Conservation (phyloP, 192 early-diverging fungal genomes). For the Diversispora epigaea region DNA sequence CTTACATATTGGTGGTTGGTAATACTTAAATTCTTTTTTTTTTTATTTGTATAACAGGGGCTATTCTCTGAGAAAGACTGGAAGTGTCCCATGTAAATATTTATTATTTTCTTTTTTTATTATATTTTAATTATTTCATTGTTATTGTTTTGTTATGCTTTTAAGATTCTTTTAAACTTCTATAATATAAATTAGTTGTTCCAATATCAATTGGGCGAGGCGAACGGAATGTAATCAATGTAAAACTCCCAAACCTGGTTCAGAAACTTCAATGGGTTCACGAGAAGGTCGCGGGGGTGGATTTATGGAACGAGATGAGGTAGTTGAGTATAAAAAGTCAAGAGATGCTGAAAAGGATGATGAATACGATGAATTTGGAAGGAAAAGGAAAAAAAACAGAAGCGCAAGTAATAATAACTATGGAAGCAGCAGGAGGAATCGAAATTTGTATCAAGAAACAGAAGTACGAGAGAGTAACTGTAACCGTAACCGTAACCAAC, state of each 20-base stretch:
- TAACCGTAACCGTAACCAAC: not conserved
- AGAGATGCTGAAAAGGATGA: slow-evolving; percentile 35
- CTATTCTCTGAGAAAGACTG: slow-evolving; percentile 39
- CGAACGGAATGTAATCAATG: slow-evolving; percentile 39
- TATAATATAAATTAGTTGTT: slow-evolving; percentile 26
- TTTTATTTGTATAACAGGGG: slow-evolving; percentile 22
- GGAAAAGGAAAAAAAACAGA: slow-evolving; percentile 27
- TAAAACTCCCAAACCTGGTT: slow-evolving; percentile 35
- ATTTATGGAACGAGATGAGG: slow-evolving; percentile 39
- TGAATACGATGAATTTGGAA: slow-evolving; percentile 42
- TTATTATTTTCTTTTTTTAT: not conserved
- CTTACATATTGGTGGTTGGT: too few relatives aligned
- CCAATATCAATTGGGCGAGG: slow-evolving; percentile 42
- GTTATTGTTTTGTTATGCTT: not conserved
- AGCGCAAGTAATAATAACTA: not conserved
- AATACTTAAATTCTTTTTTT: not conserved
- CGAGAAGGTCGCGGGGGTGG: slow-evolving; percentile 41
- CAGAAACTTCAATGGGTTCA: slow-evolving; percentile 24
- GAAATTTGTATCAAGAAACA: not conserved
- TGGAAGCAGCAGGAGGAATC: not conserved
- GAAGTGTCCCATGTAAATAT: slow-evolving; percentile 34
- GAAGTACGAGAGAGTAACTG: not conserved
- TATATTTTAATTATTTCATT: not conserved
- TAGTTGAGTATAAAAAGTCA: slow-evolving; percentile 32
- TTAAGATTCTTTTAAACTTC: not conserved